A percentile compares a stretch with the other conserved stretches of the same genome.
Evolutionary conservation across 176 grass and related monocot genomes (phyloP).

Genomic region (Aegilops sharonensis): DNA sequence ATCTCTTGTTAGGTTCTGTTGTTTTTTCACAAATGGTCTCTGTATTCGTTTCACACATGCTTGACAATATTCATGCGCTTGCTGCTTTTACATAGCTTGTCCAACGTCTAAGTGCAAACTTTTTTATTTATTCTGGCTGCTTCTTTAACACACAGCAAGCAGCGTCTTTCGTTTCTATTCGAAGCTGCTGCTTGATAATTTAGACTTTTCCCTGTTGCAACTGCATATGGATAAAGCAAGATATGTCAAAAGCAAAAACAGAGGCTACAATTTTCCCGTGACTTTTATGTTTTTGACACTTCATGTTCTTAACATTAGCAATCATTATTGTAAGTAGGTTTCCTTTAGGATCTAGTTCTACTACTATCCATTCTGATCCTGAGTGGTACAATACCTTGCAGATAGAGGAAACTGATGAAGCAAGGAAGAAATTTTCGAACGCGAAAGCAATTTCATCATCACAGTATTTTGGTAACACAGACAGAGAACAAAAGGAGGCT

Average conservation of each 20-base stretch:
- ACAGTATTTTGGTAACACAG: slow-evolving; percentile 67
- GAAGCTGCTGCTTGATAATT: not conserved
- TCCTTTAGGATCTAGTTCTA: not conserved
- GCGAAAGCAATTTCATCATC: slow-evolving; percentile 82
- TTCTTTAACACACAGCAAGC: not conserved
- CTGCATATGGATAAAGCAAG: not conserved
- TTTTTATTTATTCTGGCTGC: not conserved
- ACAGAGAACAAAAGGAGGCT: slow-evolving; percentile 57
- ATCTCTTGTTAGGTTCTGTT: not conserved
- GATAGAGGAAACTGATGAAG: slow-evolving; percentile 68
- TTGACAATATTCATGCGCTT: not conserved
- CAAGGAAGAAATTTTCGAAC: slow-evolving; percentile 84
- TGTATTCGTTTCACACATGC: not conserved
- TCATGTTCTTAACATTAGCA: not conserved
- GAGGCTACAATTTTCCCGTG: not conserved
- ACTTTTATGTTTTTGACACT: not conserved
- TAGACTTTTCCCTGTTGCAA: not conserved
- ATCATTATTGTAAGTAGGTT: not conserved
- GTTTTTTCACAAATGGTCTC: not conserved
- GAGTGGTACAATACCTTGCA: slow-evolving; percentile 7
- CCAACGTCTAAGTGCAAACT: not conserved
- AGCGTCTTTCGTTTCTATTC: not conserved
- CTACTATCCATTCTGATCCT: not conserved
- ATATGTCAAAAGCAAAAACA: not conserved
- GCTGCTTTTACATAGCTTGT: slow-evolving; percentile 4